A percentile compares a stretch with the other conserved stretches of the same genome.
phyloP scores from a whole-genome alignment of 768 basidiomycete genomes.

The Lenzites betulinus region DNA sequence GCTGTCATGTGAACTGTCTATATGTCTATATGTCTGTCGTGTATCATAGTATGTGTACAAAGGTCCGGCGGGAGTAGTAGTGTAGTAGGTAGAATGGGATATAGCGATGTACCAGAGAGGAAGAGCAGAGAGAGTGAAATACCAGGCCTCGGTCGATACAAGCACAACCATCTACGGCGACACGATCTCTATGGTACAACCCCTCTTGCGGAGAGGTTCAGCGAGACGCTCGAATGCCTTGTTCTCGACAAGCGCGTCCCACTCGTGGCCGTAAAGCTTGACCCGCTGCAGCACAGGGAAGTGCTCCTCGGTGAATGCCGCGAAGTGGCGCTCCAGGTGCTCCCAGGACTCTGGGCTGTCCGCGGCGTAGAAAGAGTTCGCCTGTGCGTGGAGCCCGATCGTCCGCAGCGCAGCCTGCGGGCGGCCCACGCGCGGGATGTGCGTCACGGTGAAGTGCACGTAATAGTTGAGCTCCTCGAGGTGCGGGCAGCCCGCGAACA shows the following conservation, averaged over 20 bases:
- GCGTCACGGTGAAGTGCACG: conserved; percentile 31
- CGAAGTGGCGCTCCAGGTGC: conserved; percentile 50
- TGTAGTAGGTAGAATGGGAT: not conserved
- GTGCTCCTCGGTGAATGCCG: conserved; percentile 39
- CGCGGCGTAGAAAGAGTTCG: conserved; percentile 44
- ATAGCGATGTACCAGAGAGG: not conserved
- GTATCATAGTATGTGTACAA: not conserved
- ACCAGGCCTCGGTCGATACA: not conserved
- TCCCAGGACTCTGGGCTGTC: conserved; percentile 39
- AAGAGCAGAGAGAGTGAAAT: not conserved
- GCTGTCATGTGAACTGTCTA: not conserved
- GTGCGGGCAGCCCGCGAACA: conserved; percentile 48
- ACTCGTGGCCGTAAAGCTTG: conserved; percentile 51
- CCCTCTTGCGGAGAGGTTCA: conserved; percentile 37
- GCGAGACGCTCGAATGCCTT: conserved; percentile 38
- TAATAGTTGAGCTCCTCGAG: conserved; percentile 58
- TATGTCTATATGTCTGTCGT: not conserved
- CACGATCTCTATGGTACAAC: conserved; percentile 31
- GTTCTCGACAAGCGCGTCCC: conserved; percentile 44
- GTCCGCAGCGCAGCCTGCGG: conserved; percentile 38
- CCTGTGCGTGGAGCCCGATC: conserved; percentile 53
- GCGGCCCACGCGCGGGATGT: conserved; percentile 9
- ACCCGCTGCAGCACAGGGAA: conserved; percentile 51
- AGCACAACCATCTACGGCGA: not conserved
- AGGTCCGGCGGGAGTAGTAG: not conserved